Percentiles rank a stretch among this genome's conserved stretches.
Evolutionary conservation across 176 grass and related monocot species (phyloP).

Genomic region (Thalia dealbata): DNA sequence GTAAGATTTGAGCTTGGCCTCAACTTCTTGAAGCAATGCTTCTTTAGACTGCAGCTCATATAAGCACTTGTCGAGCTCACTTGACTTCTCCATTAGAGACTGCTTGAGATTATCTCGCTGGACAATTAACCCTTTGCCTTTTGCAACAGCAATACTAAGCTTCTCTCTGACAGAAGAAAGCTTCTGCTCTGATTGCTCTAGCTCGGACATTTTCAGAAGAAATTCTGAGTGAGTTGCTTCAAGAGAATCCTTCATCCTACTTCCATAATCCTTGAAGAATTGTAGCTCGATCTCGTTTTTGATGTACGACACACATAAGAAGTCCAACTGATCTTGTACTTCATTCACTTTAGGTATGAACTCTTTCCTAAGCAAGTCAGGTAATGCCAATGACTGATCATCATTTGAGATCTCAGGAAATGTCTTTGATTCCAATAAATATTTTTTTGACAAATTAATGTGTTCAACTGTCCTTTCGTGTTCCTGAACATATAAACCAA

Average conservation of each 20-base stretch:
- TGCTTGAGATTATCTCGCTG: slow-evolving; percentile 91
- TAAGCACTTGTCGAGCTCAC: slow-evolving; percentile 62
- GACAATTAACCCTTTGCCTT: slow-evolving; percentile 89
- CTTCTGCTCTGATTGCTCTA: slow-evolving; percentile 80
- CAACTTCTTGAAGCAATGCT: slow-evolving; percentile 52
- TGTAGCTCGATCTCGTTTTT: slow-evolving; percentile 61
- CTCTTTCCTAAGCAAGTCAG: slow-evolving; percentile 44
- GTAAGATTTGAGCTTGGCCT: slow-evolving; percentile 76
- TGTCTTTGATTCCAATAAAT: slow-evolving; percentile 46
- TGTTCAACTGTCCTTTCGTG: slow-evolving; percentile 49
- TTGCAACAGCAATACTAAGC: slow-evolving; percentile 88
- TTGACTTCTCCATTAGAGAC: slow-evolving; percentile 66
- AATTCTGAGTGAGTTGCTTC: slow-evolving; percentile 34
- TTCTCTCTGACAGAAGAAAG: slow-evolving; percentile 80
- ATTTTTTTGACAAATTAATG: slow-evolving; percentile 60
- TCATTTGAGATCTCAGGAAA: slow-evolving; percentile 49
- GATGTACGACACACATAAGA: slow-evolving; percentile 50
- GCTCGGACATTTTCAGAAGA: slow-evolving; percentile 54
- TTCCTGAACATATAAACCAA: slow-evolving; percentile 48
- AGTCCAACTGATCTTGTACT: slow-evolving; percentile 42
- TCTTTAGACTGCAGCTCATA: slow-evolving; percentile 57
- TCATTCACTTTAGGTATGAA: slow-evolving; percentile 48
- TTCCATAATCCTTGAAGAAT: slow-evolving; percentile 50
- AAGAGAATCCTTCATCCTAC: slow-evolving; percentile 44
- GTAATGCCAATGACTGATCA: slow-evolving; percentile 55